Evolutionary conservation across 2,329 filamentous ascomycete genomes (phyloP), one percentile per base, ranked within the genome.

Genomic region (Zymoseptoria passerinii): DNA sequence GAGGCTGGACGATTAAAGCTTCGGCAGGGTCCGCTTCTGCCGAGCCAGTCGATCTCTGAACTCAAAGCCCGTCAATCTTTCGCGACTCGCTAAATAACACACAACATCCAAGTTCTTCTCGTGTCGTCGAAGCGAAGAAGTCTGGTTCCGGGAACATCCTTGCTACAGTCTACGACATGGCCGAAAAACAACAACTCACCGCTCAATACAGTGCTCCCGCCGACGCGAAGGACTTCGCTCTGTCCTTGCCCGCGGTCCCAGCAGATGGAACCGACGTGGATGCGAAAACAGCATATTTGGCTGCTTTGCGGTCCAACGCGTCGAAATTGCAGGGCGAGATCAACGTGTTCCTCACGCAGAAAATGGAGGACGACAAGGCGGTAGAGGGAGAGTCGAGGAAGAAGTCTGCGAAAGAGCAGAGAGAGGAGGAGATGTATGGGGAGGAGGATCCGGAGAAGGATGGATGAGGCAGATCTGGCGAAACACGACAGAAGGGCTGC

Each of bases 391-490:
- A 28, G 18, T 18, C 35, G 18, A 58, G 20, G 62, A 52, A 28
- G 50, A 28, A 23, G 5, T 68, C 59, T 53, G 68, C 59, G 48
- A 67, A 61, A 51, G 54, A 55, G 54, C 67, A 60, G 52, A 62
- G 60, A 23, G 20, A 62, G 40, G 88, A 90, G 69, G 83, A 89
- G 67, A 88, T 91, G 70, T 95, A 96, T 70, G 91, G 90, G 52
- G 91, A 95, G 73, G 90, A 95, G 72, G 82, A 85, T 23, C 77
- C 82, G 10, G 84, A 86, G 53, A 86, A 88, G 13, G 69, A 71
- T 51, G 65, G 63, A 3, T 63, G 59, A 62, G 13, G 44, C n/a
- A 28, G 56, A 53, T 16, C 23, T 16, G 27, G 44, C 8, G 18
- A 16, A 2, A 44, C 1, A 4, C 4, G n/a, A 16, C n/a, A 16